Base-by-base conservation (phyloP, 768 basidiomycete genomes). In the Pisolithus microcarpus region DNA sequence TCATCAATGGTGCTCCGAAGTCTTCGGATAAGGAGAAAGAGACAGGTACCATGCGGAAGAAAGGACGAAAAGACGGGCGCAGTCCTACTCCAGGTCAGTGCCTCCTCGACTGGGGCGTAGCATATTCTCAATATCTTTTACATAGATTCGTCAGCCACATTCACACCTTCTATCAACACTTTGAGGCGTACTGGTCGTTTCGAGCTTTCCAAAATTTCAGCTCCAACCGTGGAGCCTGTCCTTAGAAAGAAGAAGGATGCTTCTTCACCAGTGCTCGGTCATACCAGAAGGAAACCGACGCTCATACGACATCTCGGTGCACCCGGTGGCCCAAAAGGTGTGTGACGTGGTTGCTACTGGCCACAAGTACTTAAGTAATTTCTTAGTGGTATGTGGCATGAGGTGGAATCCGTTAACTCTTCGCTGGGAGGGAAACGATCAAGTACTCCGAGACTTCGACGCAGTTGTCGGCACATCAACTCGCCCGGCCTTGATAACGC, bases 371-470 rank as follows among this genome's bases (percentile, higher is more conserved):
- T 65, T 40, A 61, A 47, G 31, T 28, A 13, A 49, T 49, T 46
- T 54, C n/a, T 40, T 61, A 95, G 95, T 91, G 43, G 80, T 95
- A 51, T 93, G 92, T 19, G 91, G 94, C 49, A 99, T 99, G 95
- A 88, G 82, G 61, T 99, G 92, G 90, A 98, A 99, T 68, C 94
- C 95, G 38, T 72, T 70, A 16, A 83, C 82, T 2, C 79, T 88
- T 15, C 85, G 91, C 34, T 99, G 95, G 95, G 95, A 99, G 74
- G 95, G 95, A 48, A 98, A 99, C 66, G 95, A 99, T 56, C 84
- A 87, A 52, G 81, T 82, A 15, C 76, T 97, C 28, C 84, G 87
- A 52, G 93, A 92, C 50, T 99, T 98, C 65, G 95, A 98, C 46
- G 70, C 72, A 16, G 84, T 79, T 15, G 78, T 88, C 43, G 82